Conservation (phyloP, 495 filamentous ascomycete genomes). For the Alectoria sarmentosa region DNA sequence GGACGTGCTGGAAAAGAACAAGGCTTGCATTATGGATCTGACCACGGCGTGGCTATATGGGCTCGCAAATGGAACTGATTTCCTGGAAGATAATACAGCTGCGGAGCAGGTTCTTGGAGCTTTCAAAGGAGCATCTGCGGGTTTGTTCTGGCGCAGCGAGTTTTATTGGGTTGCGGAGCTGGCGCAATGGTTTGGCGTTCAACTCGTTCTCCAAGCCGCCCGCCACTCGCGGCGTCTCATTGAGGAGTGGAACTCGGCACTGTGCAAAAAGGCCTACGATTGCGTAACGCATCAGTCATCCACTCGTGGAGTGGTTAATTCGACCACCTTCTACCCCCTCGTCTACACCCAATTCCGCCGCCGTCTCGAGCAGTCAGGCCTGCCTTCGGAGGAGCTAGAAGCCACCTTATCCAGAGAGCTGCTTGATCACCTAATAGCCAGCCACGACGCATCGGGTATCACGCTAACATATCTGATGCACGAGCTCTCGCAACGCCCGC, state of each 20-base stretch:
- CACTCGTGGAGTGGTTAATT: neutral
- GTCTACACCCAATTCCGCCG: neutral
- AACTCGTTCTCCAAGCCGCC: neutral
- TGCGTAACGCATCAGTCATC: neutral
- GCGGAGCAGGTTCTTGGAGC: neutral
- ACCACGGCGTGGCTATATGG: neutral
- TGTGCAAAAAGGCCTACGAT: neutral
- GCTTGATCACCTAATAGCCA: constrained; percentile 64
- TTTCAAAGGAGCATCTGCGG: neutral
- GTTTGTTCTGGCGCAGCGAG: neutral
- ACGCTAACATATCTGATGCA: constrained; percentile 56
- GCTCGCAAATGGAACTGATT: neutral
- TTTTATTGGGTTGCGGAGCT: neutral
- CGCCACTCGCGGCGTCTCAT: neutral
- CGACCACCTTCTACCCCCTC: neutral
- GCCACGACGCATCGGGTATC: constrained; percentile 71
- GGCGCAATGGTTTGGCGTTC: neutral
- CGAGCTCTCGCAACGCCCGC: neutral
- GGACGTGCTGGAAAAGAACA: neutral
- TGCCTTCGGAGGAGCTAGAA: neutral
- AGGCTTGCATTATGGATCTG: neutral
- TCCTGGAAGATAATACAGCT: neutral
- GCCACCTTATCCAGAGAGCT: constrained; percentile 1
- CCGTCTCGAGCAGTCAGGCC: neutral
- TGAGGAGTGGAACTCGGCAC: neutral